Base-by-base conservation (phyloP, 208 protist species). In the Trypanosoma mega region DNA sequence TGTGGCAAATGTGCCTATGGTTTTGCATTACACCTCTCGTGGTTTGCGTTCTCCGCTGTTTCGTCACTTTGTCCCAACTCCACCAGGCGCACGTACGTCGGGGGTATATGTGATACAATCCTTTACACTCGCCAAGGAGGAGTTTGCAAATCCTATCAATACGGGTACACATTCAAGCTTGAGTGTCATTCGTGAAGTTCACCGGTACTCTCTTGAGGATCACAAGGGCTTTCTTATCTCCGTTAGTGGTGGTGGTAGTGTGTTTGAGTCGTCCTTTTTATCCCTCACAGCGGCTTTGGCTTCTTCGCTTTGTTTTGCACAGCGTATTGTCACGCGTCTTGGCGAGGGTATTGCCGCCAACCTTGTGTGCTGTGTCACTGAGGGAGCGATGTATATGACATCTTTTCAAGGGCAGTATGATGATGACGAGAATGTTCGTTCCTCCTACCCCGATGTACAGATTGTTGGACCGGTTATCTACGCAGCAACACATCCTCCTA, bases 351-450 rank as follows among this genome's bases (percentile, higher is more conserved):
- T 88, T 0, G 87, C 83, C 4, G 56, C 76, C 18, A 34, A 48
- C 5, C 52, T 93, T 63, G 74, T 78, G 12, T 87, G 72, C 24
- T 87, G 74, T 61, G 82, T 90, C 41, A 89, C 78, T 14, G 60
- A 87, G 46, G 87, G 83, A 2, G 72, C 66, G 4, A 66, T 93
- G 52, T 61, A 80, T 41, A 76, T 93, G 41, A 76, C 78, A 11
- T 84, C 87, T 0, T 93, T 89, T 68, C 77, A 93, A 56, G 83
- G 80, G 0, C 82, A 90, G 68, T 93, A 93, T 73, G 87, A 93
- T 63, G 87, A 93, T 49, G 72, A 76, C 24, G 76, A 90, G 30
- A 93, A 93, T 65, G 72, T 76, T 26, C 78, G 76, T 16, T 93
- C 87, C 2, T 66, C 78, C 20, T 93, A 93, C 69, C 87, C 87